Conservation (phyloP, 2,329 filamentous ascomycete genomes). For the Monilinia fructicola region DNA sequence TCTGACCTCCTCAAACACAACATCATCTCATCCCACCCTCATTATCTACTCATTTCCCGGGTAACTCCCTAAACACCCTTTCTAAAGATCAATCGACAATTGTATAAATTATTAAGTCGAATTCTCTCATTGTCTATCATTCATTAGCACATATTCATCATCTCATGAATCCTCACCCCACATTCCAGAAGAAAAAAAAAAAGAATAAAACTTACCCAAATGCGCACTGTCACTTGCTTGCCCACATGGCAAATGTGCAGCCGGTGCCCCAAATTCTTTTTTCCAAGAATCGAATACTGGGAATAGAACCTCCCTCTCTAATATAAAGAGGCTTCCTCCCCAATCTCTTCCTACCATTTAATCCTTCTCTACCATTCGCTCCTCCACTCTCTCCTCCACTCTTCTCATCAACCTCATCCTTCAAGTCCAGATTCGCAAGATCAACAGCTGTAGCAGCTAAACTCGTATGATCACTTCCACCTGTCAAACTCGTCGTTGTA, state of each 20-base stretch:
- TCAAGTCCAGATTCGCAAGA: constrained; percentile 27
- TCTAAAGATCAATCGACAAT: constrained; percentile 88
- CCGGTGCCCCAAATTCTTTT: constrained; percentile 92
- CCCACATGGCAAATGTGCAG: constrained; percentile 89
- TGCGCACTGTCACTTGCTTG: constrained; percentile 93
- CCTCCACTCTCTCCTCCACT: background rate
- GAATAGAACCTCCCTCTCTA: constrained; percentile 91
- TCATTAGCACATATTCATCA: background rate
- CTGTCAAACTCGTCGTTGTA: constrained; percentile 53
- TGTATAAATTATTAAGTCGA: constrained; percentile 80
- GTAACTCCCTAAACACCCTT: constrained; percentile 66
- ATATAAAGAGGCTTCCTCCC: constrained; percentile 79
- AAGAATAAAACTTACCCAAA: constrained; percentile 46
- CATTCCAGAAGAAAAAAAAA: background rate
- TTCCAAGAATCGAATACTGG: constrained; percentile 88
- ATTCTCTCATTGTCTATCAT: constrained; percentile 80
- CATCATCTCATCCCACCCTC: background rate
- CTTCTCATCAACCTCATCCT: background rate
- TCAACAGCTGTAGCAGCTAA: constrained; percentile 33
- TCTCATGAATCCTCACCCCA: no score
- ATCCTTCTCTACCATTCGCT: background rate
- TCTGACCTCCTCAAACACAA: background rate
- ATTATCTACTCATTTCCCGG: constrained; percentile 35
- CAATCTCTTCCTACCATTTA: constrained; percentile 17
- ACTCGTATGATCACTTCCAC: constrained; percentile 43